phyloP scores from a whole-genome alignment of 768 basidiomycete genomes.

The Russula olivacea region DNA sequence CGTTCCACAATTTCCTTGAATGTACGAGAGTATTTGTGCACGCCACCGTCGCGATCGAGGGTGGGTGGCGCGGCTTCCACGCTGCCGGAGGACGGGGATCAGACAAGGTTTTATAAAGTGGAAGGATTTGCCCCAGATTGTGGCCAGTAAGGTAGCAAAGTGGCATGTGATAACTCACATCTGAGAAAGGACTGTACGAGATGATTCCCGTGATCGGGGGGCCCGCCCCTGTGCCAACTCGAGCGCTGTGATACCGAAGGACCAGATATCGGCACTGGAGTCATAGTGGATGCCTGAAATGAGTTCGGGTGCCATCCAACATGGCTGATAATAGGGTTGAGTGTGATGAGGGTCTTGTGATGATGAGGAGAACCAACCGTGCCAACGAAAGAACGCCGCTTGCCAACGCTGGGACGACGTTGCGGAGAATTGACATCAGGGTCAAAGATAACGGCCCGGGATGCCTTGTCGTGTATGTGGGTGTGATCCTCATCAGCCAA shows the following conservation, averaged over 20 bases:
- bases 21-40: constrained; percentile 67
- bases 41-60: constrained; percentile 65
- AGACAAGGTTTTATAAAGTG: not conserved
- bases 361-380: constrained; percentile 48
- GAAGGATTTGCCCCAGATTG: not conserved
- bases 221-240: constrained; percentile 85
- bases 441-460: constrained; percentile 36
- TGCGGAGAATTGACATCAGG: constrained; percentile 2
- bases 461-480: constrained; percentile 11
- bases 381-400: constrained; percentile 88
- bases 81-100: constrained; percentile 33
- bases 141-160: not conserved
- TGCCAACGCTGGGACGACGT: constrained; percentile 49
- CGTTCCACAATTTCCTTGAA: constrained; percentile 81
- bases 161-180: constrained; percentile 42
- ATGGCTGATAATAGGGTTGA: constrained; percentile 46
- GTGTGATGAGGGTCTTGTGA: not conserved
- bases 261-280: constrained; percentile 90
- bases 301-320: constrained; percentile 97
- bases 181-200: constrained; percentile 67
- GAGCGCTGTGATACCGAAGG: constrained; percentile 90
- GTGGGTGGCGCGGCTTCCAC: constrained; percentile 75
- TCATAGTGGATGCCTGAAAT: constrained; percentile 83
- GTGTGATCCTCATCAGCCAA: constrained; percentile 59
- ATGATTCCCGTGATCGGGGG: constrained; percentile 71